A percentile compares a stretch with the other conserved stretches of the same genome.
These are phyloP conservation scores for Multifurca ochricompacta DNA, from an alignment of 768 basidiomycete genomes.

Conservation along the genomic window DNA sequence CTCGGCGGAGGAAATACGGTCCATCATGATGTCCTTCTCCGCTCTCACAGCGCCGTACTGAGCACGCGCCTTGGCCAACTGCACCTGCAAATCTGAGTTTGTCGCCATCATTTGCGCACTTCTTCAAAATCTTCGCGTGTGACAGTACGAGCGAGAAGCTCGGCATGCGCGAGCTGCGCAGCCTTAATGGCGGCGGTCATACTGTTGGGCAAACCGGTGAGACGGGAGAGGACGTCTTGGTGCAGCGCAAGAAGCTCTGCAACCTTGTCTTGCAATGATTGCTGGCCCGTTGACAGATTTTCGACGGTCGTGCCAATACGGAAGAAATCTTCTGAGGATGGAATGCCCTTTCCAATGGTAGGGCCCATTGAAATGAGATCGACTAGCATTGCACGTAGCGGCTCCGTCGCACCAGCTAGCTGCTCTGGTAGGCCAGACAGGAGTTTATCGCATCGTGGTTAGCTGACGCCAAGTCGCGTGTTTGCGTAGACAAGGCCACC, in stretches of 20 bases:
- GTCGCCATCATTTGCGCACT: constrained; percentile 43
- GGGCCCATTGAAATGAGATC: constrained; percentile 20
- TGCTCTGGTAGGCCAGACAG: constrained; percentile 43
- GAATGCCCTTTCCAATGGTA: constrained; percentile 19
- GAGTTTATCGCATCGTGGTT: constrained; percentile 36
- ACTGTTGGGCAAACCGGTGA: constrained; percentile 52
- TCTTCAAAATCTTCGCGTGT: constrained; percentile 63
- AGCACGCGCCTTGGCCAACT: constrained; percentile 68
- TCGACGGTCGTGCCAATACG: constrained; percentile 45
- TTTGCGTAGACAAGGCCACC: constrained; percentile 31
- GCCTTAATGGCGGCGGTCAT: constrained; percentile 45
- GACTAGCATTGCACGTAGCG: constrained; percentile 31
- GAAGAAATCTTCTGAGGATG: constrained; percentile 26
- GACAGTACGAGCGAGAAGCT: constrained; percentile 51
- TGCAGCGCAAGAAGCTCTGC: constrained; percentile 44
- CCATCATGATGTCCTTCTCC: constrained; percentile 67
- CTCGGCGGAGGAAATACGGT: constrained; percentile 54
- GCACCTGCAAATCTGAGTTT: constrained; percentile 64
- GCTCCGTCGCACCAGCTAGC: constrained; percentile 38
- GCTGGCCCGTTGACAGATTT: constrained; percentile 43
- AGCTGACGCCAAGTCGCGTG: constrained; percentile 33
- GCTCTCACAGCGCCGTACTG: constrained; percentile 72
- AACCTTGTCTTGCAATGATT: constrained; percentile 38
- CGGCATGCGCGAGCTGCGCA: constrained; percentile 54
- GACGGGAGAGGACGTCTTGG: constrained; percentile 43